These are phyloP conservation scores for Tieghemiomyces parasiticus DNA, from an alignment of 192 early-diverging fungal genomes.

Conservation along the genomic window DNA sequence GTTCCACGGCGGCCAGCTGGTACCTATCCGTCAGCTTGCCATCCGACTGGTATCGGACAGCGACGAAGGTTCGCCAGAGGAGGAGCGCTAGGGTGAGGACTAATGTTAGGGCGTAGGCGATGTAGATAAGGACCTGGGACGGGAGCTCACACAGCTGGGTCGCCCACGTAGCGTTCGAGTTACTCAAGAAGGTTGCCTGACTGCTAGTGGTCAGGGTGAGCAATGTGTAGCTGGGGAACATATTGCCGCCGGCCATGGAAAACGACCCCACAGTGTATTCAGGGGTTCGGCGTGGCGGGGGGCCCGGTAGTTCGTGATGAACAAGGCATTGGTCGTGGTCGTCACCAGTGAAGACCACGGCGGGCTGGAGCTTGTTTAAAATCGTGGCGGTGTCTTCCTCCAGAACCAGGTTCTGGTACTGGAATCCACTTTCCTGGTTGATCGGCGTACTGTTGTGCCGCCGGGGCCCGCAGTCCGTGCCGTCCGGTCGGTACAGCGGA, in stretches of 20 bases:
- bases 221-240: constrained; percentile 35
- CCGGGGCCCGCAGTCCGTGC: constrained; percentile 50
- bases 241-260: constrained; percentile 40
- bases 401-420: constrained; percentile 77
- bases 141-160: constrained; percentile 47
- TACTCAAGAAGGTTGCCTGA: constrained; percentile 12
- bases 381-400: constrained; percentile 37
- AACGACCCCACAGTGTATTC: constrained; percentile 48
- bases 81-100: not conserved
- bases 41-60: not conserved
- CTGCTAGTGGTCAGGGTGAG: constrained; percentile 22
- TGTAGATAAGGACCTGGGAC: constrained; percentile 42
- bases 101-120: not conserved
- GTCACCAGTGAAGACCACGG: constrained; percentile 72
- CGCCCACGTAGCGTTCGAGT: constrained; percentile 14
- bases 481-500: constrained; percentile 56
- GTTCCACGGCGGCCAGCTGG: not conserved
- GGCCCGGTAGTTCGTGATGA: constrained; percentile 19
- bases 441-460: constrained; percentile 34
- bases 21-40: not conserved
- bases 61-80: not conserved
- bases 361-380: constrained; percentile 40
- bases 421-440: constrained; percentile 51
- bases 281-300: not conserved
- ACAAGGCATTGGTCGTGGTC: constrained; percentile 86